Evolutionary conservation across 805 yeast genomes (phyloP).

Genomic region (Spathaspora girioi): DNA sequence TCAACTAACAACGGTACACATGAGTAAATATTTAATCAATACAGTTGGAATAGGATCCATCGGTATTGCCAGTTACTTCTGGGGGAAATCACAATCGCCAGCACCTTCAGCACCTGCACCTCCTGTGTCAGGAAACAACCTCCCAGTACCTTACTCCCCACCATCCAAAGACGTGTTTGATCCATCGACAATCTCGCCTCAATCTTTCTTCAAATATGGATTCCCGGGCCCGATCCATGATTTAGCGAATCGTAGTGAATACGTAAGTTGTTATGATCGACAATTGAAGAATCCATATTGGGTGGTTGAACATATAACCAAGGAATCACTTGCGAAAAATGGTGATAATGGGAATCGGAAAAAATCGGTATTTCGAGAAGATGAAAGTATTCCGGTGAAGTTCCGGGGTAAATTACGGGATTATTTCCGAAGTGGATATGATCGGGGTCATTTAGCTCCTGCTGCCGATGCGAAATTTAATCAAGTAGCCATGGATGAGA

Average conservation of each 20-base stretch:
- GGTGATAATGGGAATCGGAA: conserved; percentile 65
- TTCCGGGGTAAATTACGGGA: conserved; percentile 79
- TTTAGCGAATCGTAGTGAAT: conserved; percentile 67
- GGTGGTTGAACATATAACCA: conserved; percentile 87
- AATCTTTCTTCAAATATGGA: conserved; percentile 84
- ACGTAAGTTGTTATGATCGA: conserved; percentile 82
- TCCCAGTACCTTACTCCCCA: conserved; percentile 3
- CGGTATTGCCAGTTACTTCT: conserved; percentile 37
- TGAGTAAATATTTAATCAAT: conserved; percentile 26
- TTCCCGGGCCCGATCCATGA: conserved; percentile 96
- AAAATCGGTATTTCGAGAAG: conserved; percentile 82
- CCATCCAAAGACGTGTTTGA: conserved; percentile 13
- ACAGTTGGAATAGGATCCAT: conserved; percentile 34
- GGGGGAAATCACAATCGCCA: conserved; percentile 29
- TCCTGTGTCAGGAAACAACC: not conserved
- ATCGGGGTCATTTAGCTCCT: conserved; percentile 96
- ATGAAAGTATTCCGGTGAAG: conserved; percentile 69
- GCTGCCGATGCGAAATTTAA: conserved; percentile 95
- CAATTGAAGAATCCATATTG: conserved; percentile 81
- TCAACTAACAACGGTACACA: conserved; percentile 4
- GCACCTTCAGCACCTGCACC: conserved; percentile 11
- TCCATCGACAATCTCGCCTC: conserved; percentile 56
- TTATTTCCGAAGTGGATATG: conserved; percentile 93
- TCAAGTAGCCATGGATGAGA: conserved; percentile 92
- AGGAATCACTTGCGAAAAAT: conserved; percentile 51